These are phyloP conservation scores for Venturia pyrina DNA, from an alignment of 2,329 filamentous ascomycete species.

Conservation along the genomic window DNA sequence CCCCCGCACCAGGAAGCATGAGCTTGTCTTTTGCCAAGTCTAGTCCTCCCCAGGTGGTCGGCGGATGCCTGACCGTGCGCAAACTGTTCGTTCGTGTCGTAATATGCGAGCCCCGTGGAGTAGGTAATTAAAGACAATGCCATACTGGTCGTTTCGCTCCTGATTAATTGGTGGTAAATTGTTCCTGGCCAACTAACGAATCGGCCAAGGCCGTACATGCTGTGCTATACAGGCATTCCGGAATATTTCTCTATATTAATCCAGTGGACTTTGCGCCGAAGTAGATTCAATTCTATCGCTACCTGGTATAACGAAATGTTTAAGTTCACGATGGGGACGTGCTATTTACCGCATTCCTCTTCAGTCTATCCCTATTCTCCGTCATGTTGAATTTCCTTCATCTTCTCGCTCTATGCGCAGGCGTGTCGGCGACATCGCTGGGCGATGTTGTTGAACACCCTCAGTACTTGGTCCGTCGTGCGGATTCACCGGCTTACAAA, in stretches of 20 bases:
- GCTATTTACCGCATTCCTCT: too few species aligned
- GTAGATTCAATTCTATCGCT: background rate
- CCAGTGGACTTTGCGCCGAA: background rate
- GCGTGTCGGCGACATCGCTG: background rate
- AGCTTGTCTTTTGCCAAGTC: background rate
- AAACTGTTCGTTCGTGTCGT: background rate
- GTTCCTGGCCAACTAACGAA: background rate
- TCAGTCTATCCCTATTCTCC: too few species aligned
- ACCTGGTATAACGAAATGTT: background rate
- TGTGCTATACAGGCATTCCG: background rate
- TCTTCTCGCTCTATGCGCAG: background rate
- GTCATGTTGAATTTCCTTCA: background rate
- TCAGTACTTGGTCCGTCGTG: background rate
- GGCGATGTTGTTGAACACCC: background rate
- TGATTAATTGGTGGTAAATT: background rate
- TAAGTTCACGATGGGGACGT: background rate
- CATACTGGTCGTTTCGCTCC: background rate
- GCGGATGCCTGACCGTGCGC: background rate
- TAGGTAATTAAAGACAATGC: background rate
- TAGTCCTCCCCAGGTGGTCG: too few species aligned
- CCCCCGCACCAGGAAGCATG: background rate
- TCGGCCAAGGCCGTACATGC: background rate
- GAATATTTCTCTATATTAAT: background rate
- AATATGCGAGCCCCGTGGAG: background rate
- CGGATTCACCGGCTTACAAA: background rate